phyloP scores from a whole-genome alignment of 2,329 filamentous ascomycete species.

The Zopfia rhizophila region DNA sequence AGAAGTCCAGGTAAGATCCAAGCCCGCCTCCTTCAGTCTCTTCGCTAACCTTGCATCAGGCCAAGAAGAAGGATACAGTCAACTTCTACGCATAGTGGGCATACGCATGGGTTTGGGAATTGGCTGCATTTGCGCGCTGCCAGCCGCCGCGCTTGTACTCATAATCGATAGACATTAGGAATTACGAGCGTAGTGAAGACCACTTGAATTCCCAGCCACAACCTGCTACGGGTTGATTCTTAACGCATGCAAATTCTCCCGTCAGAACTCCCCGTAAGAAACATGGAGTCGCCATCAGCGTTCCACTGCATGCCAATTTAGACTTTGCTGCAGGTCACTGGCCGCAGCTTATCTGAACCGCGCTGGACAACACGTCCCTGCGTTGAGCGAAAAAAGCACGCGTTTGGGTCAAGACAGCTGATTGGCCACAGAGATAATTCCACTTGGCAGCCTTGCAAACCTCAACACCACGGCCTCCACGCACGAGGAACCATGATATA shows the following conservation, averaged over 20 bases:
- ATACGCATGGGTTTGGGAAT: slow-evolving; percentile 18
- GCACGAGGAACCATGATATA: slow-evolving; percentile 42
- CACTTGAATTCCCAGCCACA: slow-evolving; percentile 15
- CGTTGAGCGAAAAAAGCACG: slow-evolving; percentile 41
- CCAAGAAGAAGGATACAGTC: slow-evolving; percentile 88
- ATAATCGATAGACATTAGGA: slow-evolving; percentile 44
- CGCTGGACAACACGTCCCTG: slow-evolving; percentile 31
- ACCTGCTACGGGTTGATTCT: background rate
- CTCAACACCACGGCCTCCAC: slow-evolving; percentile 47
- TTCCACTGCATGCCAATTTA: slow-evolving; percentile 4
- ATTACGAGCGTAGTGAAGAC: slow-evolving; percentile 22
- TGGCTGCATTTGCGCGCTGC: slow-evolving; percentile 35
- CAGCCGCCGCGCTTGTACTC: slow-evolving; percentile 39
- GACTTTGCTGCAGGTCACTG: slow-evolving; percentile 21
- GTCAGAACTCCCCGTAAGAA: no score
- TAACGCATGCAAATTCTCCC: no score
- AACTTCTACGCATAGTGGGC: slow-evolving; percentile 53
- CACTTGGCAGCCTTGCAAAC: slow-evolving; percentile 27
- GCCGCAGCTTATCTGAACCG: slow-evolving; percentile 24
- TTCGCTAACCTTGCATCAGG: slow-evolving; percentile 26
- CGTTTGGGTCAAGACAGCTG: slow-evolving; percentile 24
- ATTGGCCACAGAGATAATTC: slow-evolving; percentile 40
- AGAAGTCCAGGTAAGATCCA: slow-evolving; percentile 76
- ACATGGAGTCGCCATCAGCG: no score
- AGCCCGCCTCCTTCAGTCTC: slow-evolving; percentile 1